phyloP scores from a whole-genome alignment of 805 yeast species.

The Komagataella pastoris region DNA sequence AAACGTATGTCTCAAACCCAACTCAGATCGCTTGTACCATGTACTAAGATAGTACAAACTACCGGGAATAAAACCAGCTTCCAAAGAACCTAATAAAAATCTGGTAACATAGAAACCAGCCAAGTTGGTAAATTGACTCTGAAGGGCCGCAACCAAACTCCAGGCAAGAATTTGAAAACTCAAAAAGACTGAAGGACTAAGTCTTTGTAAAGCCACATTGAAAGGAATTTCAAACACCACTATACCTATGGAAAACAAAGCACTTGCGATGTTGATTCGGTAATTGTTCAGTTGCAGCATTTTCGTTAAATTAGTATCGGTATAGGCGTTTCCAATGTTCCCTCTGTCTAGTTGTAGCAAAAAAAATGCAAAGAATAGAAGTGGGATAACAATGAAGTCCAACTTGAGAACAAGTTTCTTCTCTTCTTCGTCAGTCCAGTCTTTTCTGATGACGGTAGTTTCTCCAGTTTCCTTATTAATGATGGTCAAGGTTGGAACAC shows the following conservation, averaged over 20 bases:
- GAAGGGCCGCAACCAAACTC: slow-evolving; percentile 23
- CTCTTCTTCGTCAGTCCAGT: slow-evolving; percentile 13
- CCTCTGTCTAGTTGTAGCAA: slow-evolving; percentile 36
- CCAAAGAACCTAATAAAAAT: slow-evolving; percentile 52
- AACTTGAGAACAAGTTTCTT: slow-evolving; percentile 23
- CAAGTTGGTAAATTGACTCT: slow-evolving; percentile 18
- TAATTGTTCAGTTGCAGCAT: slow-evolving; percentile 22
- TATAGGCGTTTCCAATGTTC: slow-evolving; percentile 35
- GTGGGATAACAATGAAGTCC: slow-evolving; percentile 29
- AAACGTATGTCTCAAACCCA: slow-evolving; percentile 26
- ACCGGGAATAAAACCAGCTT: slow-evolving; percentile 51
- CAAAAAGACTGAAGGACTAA: slow-evolving; percentile 19
- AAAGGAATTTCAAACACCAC: slow-evolving; percentile 26
- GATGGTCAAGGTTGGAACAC: background rate
- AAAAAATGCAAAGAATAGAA: slow-evolving; percentile 29
- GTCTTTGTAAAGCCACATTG: slow-evolving; percentile 16
- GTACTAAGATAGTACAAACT: slow-evolving; percentile 44
- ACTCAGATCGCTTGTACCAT: slow-evolving; percentile 40
- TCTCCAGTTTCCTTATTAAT: slow-evolving; percentile 1
- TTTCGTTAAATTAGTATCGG: slow-evolving; percentile 31
- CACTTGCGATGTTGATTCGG: slow-evolving; percentile 26
- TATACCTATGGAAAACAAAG: slow-evolving; percentile 26
- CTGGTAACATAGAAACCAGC: slow-evolving; percentile 21
- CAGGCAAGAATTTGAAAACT: slow-evolving; percentile 15
- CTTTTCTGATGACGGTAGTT: slow-evolving; percentile 3